Conservation (phyloP, 78 protist species). For the Dictyostelium discoideum region DNA sequence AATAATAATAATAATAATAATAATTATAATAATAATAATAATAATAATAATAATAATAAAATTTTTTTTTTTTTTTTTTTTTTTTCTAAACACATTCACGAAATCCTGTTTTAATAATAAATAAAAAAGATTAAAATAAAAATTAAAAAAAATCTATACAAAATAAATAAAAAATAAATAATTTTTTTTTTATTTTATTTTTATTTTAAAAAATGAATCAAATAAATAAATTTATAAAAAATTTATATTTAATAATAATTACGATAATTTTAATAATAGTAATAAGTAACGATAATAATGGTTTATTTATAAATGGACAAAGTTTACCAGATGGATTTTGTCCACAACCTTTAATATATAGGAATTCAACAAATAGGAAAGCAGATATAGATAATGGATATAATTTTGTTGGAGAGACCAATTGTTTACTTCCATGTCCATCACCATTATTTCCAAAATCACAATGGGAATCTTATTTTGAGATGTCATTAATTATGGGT, state of each 20-base stretch:
- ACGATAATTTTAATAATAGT: not conserved
- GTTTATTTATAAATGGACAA: not conserved
- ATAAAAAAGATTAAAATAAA: too few relatives aligned
- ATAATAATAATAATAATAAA: not conserved
- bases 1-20: not conserved
- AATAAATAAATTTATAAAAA: not conserved
- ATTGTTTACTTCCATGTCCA: conserved; percentile 21
- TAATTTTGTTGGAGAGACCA: not conserved
- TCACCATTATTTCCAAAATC: not conserved
- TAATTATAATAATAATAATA: too few relatives aligned
- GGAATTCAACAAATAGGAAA: conserved; percentile 31
- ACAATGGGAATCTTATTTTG: not conserved
- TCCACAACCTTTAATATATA: conserved; percentile 18
- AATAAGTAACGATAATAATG: not conserved
- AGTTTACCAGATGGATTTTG: conserved; percentile 11
- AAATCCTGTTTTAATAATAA: not conserved
- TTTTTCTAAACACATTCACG: not conserved
- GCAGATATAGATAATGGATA: conserved; percentile 37
- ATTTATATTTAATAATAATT: not conserved
- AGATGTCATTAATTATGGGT: not conserved
- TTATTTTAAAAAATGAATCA: not conserved
- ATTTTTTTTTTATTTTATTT: too few relatives aligned
- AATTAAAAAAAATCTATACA: too few relatives aligned
- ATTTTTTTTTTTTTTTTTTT: too few relatives aligned
- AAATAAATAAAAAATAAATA: too few relatives aligned